Conservation (phyloP, 2,329 filamentous ascomycete species). For the Metarhizium humberi region DNA sequence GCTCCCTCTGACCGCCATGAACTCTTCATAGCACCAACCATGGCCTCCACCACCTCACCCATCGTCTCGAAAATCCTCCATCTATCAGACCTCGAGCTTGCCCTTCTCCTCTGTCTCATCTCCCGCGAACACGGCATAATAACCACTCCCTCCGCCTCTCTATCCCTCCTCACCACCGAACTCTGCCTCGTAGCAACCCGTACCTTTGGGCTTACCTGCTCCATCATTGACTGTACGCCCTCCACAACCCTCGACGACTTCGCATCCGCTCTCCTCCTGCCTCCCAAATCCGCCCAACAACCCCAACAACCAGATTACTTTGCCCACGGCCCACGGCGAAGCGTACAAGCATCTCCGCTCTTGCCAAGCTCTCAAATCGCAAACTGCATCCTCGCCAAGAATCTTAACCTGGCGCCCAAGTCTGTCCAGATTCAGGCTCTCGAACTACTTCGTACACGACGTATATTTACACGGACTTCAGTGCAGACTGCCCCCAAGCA, state of each 20-base stretch:
- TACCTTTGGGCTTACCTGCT: conserved; percentile 63
- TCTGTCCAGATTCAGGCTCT: conserved; percentile 74
- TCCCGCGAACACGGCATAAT: conserved; percentile 83
- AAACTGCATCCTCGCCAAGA: conserved; percentile 73
- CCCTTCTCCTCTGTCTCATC: conserved; percentile 70
- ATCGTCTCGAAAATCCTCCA: conserved; percentile 62
- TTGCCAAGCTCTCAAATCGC: conserved; percentile 45
- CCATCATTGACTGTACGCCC: conserved; percentile 62
- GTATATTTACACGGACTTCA: conserved; percentile 66
- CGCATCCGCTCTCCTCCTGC: conserved; percentile 55
- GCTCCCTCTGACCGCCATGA: neutral
- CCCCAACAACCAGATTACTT: conserved; percentile 21
- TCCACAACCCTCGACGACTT: conserved; percentile 76
- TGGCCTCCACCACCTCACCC: conserved; percentile 1
- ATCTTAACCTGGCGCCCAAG: conserved; percentile 65
- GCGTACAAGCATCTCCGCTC: conserved; percentile 15
- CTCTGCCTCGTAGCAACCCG: conserved; percentile 60
- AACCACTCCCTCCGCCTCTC: conserved; percentile 52
- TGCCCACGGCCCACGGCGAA: conserved; percentile 12
- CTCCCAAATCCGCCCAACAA: conserved; percentile 12
- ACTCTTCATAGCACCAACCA: neutral
- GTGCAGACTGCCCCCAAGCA: conserved; percentile 65
- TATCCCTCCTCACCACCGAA: conserved; percentile 65
- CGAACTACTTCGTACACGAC: conserved; percentile 69
- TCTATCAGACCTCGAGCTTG: conserved; percentile 81